Evolutionary conservation across 768 basidiomycete genomes (phyloP).

Genomic region (Lyophyllum shimeji): DNA sequence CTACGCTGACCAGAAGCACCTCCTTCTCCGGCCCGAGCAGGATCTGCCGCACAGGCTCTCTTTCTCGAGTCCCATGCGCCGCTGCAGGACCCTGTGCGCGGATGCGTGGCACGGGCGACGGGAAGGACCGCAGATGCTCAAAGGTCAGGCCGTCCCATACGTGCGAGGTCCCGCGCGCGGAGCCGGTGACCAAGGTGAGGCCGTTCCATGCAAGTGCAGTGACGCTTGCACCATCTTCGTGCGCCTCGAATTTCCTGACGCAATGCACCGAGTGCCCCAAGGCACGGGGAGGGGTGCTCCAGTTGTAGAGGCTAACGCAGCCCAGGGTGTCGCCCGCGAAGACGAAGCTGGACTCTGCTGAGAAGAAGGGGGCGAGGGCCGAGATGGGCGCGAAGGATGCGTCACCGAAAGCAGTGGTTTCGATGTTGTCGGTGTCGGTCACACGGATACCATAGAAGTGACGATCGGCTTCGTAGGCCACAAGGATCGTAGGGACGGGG

Average conservation of each 20-base stretch:
- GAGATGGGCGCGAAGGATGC: constrained; percentile 51
- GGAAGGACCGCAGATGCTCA: constrained; percentile 53
- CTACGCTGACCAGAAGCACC: constrained; percentile 58
- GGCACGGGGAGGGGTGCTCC: constrained; percentile 24
- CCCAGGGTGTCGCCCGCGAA: constrained; percentile 68
- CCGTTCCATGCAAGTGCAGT: constrained; percentile 65
- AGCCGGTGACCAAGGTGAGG: constrained; percentile 64
- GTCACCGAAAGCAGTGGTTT: constrained; percentile 49
- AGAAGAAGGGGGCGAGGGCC: constrained; percentile 48
- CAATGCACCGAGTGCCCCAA: constrained; percentile 28
- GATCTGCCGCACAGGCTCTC: constrained; percentile 55
- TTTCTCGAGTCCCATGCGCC: constrained; percentile 28
- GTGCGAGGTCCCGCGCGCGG: constrained; percentile 53
- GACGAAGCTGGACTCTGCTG: constrained; percentile 46
- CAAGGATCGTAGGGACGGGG: constrained; percentile 39
- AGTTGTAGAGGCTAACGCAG: constrained; percentile 61
- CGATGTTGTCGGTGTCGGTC: constrained; percentile 23
- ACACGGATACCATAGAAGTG: constrained; percentile 53
- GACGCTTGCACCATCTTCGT: constrained; percentile 57
- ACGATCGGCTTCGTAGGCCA: constrained; percentile 48
- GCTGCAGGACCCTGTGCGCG: constrained; percentile 14
- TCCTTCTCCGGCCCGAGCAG: constrained; percentile 52
- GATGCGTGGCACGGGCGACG: constrained; percentile 41
- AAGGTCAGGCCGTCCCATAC: constrained; percentile 72
- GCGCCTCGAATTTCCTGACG: constrained; percentile 56